Percentiles rank a stretch among this genome's conserved stretches.
These are phyloP conservation scores for Cornus kousa DNA, from an alignment of 148 eudicot genomes.

Conservation along the genomic window DNA sequence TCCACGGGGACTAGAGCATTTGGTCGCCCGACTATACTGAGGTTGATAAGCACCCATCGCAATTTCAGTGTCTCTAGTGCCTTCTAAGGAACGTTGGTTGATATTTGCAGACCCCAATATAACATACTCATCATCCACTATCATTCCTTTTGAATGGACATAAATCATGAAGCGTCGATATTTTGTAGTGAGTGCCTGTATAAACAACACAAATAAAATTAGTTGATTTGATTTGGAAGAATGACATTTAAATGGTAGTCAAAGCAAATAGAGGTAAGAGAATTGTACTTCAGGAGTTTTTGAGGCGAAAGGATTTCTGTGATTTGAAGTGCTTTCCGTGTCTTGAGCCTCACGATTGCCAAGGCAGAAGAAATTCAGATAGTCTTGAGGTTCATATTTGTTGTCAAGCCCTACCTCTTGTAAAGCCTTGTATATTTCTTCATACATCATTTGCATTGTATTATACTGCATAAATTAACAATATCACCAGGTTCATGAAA, in stretches of 20 bases:
- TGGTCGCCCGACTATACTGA: slow-evolving; percentile 58
- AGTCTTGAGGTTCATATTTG: slow-evolving; percentile 71
- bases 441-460: slow-evolving; percentile 98
- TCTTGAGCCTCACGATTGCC: slow-evolving; percentile 31
- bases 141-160: slow-evolving; percentile 96
- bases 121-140: slow-evolving; percentile 52
- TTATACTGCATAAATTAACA: slow-evolving; percentile 50
- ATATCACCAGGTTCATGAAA: too few species aligned
- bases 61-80: slow-evolving; percentile 88
- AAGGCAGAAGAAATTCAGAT: slow-evolving; percentile 52
- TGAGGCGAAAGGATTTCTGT: slow-evolving; percentile 22
- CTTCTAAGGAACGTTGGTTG: slow-evolving; percentile 89
- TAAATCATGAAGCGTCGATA: slow-evolving; percentile 82
- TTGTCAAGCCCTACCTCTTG: slow-evolving; percentile 61
- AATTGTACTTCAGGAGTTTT: slow-evolving; percentile 59
- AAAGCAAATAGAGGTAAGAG: not conserved
- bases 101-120: slow-evolving; percentile 77
- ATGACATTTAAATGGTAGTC: not conserved
- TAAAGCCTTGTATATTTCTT: slow-evolving; percentile 72
- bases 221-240: not conserved
- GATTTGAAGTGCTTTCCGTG: slow-evolving; percentile 1
- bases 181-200: slow-evolving; percentile 50
- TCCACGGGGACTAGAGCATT: slow-evolving; percentile 46
- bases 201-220: not conserved
- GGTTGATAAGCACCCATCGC: slow-evolving; percentile 97